A percentile compares a stretch with the other conserved stretches of the same genome.
These are phyloP conservation scores for Bruguiera gymnorhiza DNA, from an alignment of 345 rosid genomes.

Conservation along the genomic window DNA sequence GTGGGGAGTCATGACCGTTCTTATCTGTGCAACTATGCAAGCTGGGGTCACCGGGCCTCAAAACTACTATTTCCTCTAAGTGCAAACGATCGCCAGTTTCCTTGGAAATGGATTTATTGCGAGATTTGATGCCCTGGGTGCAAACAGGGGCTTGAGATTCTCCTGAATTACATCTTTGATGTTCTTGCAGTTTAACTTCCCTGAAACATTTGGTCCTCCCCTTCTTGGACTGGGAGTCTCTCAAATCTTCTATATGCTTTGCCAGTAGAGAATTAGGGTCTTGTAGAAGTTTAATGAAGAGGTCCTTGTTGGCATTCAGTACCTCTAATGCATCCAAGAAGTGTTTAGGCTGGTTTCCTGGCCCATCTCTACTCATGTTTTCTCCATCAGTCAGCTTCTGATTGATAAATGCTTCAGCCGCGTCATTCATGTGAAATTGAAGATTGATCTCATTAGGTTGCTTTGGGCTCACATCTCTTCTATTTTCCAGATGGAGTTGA, in stretches of 20 bases:
- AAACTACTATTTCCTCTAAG: slow-evolving; percentile 40
- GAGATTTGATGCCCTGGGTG: slow-evolving; percentile 3
- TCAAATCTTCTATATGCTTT: slow-evolving; percentile 51
- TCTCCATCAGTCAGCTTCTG: slow-evolving; percentile 40
- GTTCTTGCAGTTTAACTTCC: slow-evolving; percentile 11
- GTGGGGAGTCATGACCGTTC: slow-evolving; percentile 16
- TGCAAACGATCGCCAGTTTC: slow-evolving; percentile 20
- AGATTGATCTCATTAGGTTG: slow-evolving; percentile 39
- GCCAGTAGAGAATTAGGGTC: slow-evolving; percentile 70
- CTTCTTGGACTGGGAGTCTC: slow-evolving; percentile 34
- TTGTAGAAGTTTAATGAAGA: slow-evolving; percentile 60
- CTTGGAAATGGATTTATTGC: slow-evolving; percentile 10
- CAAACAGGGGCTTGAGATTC: slow-evolving; percentile 15
- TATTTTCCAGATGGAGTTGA: slow-evolving; percentile 21
- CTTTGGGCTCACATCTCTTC: slow-evolving; percentile 15
- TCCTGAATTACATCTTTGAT: slow-evolving; percentile 9
- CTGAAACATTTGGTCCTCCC: slow-evolving; percentile 16
- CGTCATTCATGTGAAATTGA: slow-evolving; percentile 47
- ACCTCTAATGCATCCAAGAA: slow-evolving; percentile 69
- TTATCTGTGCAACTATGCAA: slow-evolving; percentile 26
- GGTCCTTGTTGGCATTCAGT: slow-evolving; percentile 63
- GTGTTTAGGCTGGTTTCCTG: slow-evolving; percentile 44
- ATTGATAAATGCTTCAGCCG: slow-evolving; percentile 54
- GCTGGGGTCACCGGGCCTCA: slow-evolving; percentile 43
- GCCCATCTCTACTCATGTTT: slow-evolving; percentile 15